Evolutionary conservation across 495 filamentous ascomycete species (phyloP).

Genomic region (Penicillium mononematosum): DNA sequence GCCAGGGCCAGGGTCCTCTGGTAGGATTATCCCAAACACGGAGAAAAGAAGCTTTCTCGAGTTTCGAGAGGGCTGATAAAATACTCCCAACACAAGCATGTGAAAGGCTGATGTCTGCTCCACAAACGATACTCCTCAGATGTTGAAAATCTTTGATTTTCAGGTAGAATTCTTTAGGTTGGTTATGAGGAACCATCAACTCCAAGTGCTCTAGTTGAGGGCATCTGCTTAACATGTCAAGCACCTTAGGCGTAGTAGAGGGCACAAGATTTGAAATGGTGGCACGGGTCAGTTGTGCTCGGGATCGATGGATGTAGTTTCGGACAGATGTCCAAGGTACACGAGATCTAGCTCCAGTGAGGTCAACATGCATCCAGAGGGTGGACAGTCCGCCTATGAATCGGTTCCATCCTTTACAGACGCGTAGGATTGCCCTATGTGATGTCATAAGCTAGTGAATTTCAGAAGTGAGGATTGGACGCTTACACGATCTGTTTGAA

Average conservation of each 20-base stretch:
- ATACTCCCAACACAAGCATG: slow-evolving; percentile 38
- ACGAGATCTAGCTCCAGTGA: slow-evolving; percentile 41
- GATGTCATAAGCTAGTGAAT: background rate
- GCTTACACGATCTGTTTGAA: slow-evolving; percentile 54
- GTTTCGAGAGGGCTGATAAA: slow-evolving; percentile 36
- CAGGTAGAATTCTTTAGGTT: slow-evolving; percentile 26
- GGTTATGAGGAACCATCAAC: slow-evolving; percentile 21
- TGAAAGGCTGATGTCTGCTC: slow-evolving; percentile 32
- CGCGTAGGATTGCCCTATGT: slow-evolving; percentile 46
- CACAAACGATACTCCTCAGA: slow-evolving; percentile 45
- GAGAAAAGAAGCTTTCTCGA: slow-evolving; percentile 44
- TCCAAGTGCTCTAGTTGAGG: slow-evolving; percentile 40
- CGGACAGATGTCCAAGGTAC: slow-evolving; percentile 41
- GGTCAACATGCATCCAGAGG: slow-evolving; percentile 54
- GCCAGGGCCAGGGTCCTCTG: slow-evolving; percentile 23
- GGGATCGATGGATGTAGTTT: slow-evolving; percentile 45
- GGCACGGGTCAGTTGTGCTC: slow-evolving; percentile 40
- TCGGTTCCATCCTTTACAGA: slow-evolving; percentile 52
- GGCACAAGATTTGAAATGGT: slow-evolving; percentile 36
- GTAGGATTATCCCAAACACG: slow-evolving; percentile 17
- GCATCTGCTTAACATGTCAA: slow-evolving; percentile 41
- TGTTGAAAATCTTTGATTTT: slow-evolving; percentile 35
- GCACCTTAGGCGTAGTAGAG: slow-evolving; percentile 23
- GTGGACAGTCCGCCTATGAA: slow-evolving; percentile 43
- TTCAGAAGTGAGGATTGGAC: background rate